These are phyloP conservation scores for Xylaria bambusicola DNA, from an alignment of 495 filamentous ascomycete species.

Conservation along the genomic window DNA sequence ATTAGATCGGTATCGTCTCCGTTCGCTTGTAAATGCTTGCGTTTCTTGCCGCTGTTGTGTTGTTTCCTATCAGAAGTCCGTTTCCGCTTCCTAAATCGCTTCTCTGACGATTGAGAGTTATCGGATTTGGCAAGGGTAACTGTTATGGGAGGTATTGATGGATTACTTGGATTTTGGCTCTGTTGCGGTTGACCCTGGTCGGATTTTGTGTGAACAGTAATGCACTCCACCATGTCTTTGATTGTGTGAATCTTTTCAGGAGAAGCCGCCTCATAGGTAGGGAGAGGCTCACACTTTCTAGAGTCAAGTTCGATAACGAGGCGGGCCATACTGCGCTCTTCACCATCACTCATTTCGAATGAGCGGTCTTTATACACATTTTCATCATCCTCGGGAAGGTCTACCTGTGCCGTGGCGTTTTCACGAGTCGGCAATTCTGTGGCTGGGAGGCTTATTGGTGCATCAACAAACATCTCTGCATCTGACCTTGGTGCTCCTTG, in stretches of 20 bases:
- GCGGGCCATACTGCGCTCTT: slow-evolving; percentile 48
- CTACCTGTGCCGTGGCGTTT: background rate
- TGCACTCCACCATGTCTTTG: slow-evolving; percentile 16
- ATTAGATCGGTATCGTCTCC: slow-evolving; percentile 18
- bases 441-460: slow-evolving; percentile 39
- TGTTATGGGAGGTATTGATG: slow-evolving; percentile 4
- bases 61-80: slow-evolving; percentile 22
- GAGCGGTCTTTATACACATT: slow-evolving; percentile 31
- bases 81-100: slow-evolving; percentile 31
- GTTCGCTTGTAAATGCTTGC: slow-evolving; percentile 23
- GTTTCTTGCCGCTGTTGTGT: slow-evolving; percentile 29
- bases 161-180: slow-evolving; percentile 14
- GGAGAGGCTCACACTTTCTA: slow-evolving; percentile 27
- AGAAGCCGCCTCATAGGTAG: slow-evolving; percentile 23
- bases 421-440: slow-evolving; percentile 13
- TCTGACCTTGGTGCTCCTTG: slow-evolving; percentile 40
- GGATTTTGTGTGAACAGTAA: slow-evolving; percentile 22
- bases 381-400: background rate
- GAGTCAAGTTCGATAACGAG: slow-evolving; percentile 49
- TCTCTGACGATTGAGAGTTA: slow-evolving; percentile 22
- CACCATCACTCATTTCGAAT: slow-evolving; percentile 44
- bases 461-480: slow-evolving; percentile 49
- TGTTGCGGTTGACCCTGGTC: slow-evolving; percentile 7
- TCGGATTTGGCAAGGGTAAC: slow-evolving; percentile 18
- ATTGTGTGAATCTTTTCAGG: slow-evolving; percentile 23